Evolutionary conservation across 441 rosid genomes (phyloP).

Genomic region (Hura crepitans): DNA sequence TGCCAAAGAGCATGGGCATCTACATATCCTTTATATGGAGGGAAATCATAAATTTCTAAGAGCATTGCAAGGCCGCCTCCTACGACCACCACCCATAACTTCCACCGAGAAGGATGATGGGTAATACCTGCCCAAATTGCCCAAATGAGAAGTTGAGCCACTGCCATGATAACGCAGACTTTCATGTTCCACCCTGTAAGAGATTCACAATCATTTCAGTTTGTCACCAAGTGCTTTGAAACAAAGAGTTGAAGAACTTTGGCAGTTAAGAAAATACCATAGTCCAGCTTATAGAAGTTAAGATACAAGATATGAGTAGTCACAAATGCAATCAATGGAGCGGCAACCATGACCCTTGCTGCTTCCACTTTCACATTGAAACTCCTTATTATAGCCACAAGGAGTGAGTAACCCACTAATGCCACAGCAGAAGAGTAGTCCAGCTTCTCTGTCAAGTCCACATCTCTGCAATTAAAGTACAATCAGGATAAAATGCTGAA

Average conservation of each 20-base stretch:
- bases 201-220: conserved; percentile 17
- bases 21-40: conserved; percentile 61
- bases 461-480: conserved; percentile 53
- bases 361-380: conserved; percentile 73
- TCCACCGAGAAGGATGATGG: conserved; percentile 75
- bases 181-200: conserved; percentile 86
- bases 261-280: conserved; percentile 46
- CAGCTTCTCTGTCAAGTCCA: conserved; percentile 77
- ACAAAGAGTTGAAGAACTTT: neutral
- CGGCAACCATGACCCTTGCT: conserved; percentile 84
- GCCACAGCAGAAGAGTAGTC: conserved; percentile 92
- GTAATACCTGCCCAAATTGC: conserved; percentile 75
- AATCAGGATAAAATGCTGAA: neutral
- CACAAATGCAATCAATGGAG: conserved; percentile 79
- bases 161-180: conserved; percentile 77
- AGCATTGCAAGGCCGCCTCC: conserved; percentile 84
- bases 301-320: conserved; percentile 79
- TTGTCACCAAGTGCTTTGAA: neutral
- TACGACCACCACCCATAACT: conserved; percentile 71
- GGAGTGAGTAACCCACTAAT: conserved; percentile 70
- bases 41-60: conserved; percentile 81
- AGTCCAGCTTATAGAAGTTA: conserved; percentile 71
- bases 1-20: conserved; percentile 95
- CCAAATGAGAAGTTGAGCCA: conserved; percentile 78
- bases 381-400: conserved; percentile 63